phyloP scores from a whole-genome alignment of 257 asterid genomes.

The Coffea canephora region DNA sequence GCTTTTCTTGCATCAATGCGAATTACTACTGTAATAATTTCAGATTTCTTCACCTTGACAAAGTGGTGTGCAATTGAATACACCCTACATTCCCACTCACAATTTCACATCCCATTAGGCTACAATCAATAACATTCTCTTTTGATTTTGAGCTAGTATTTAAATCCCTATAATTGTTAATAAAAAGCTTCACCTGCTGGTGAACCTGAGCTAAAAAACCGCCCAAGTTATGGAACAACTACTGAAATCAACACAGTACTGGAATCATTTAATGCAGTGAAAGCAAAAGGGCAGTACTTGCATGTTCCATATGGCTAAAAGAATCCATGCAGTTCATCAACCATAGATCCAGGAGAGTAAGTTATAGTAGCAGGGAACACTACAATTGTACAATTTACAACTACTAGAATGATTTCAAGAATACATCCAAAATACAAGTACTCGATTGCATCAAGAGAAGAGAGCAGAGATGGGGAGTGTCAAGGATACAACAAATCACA shows the following conservation, averaged over 20 bases:
- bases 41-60: too few relatives aligned
- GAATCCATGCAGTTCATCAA: neutral
- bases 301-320: constrained; percentile 1
- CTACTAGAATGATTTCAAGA: neutral
- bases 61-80: neutral
- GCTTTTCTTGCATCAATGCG: too few relatives aligned
- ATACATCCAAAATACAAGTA: constrained; percentile 14
- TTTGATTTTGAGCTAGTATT: neutral
- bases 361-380: neutral
- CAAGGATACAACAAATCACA: neutral
- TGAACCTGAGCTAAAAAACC: neutral
- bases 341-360: constrained; percentile 7
- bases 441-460: constrained; percentile 18
- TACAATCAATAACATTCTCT: neutral
- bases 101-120: neutral
- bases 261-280: constrained; percentile 11
- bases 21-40: too few relatives aligned
- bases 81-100: neutral
- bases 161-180: neutral
- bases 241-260: neutral
- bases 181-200: neutral
- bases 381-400: neutral
- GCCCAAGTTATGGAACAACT: neutral
- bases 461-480: neutral
- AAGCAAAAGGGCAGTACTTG: neutral